Evolutionary conservation across 257 asterid species (phyloP).

Genomic region (Nicotiana paniculata): DNA sequence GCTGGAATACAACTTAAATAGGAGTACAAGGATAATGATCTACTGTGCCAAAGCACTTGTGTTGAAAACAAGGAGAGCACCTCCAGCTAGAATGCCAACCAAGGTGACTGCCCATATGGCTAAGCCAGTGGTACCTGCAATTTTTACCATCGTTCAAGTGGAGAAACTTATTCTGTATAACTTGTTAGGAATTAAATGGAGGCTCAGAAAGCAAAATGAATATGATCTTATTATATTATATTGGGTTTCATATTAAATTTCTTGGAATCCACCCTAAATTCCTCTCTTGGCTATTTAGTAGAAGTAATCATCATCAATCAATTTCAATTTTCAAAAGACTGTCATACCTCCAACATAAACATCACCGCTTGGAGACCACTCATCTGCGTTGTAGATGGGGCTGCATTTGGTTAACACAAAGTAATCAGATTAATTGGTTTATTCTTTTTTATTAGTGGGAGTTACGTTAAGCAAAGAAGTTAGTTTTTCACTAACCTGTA

Average conservation of each 20-base stretch:
- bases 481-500: constrained; percentile 46
- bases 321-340: background rate
- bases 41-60: constrained; percentile 92
- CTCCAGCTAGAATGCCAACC: constrained; percentile 73
- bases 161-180: too few relatives aligned
- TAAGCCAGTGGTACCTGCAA: constrained; percentile 67
- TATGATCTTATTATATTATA: background rate
- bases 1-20: background rate
- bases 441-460: background rate
- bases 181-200: background rate
- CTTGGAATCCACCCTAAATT: background rate
- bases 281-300: too few relatives aligned
- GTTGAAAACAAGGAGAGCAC: constrained; percentile 94
- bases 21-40: background rate
- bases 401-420: constrained; percentile 31
- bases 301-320: background rate
- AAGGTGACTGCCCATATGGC: constrained; percentile 93
- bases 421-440: background rate
- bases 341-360: constrained; percentile 78
- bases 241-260: background rate
- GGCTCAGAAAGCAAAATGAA: background rate
- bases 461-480: background rate
- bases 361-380: constrained; percentile 87
- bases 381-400: constrained; percentile 63
- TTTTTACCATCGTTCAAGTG: background rate